Evolutionary conservation across 805 yeast species (phyloP), one percentile per base, ranked within the genome.

Genomic region (Wickerhamomyces mucosus): DNA sequence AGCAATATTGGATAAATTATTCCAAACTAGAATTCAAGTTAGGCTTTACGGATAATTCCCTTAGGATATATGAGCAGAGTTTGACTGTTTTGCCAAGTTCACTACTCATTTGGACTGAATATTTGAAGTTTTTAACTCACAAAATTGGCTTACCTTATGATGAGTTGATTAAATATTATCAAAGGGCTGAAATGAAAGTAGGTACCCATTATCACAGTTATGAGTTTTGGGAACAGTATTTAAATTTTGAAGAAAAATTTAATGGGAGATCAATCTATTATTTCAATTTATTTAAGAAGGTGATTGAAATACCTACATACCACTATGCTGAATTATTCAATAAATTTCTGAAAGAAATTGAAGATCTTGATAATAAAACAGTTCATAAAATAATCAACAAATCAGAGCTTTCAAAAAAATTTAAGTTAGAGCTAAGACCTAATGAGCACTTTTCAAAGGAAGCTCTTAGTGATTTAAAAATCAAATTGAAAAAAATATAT

Each of bases 1-100:
- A 66, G 38, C 69, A 67, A 27, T 71, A 71, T 42, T 76, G 82
- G 82, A 52, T 70, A n/a, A 58, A 65, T 23, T 72, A 56, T 46
- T 78, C 79, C 0, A 44, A 51, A 4, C 55, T 65, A 61, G 67
- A 65, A 40, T 67, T 61, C 40, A 53, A 50, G 20, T 45, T 70
- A 19, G 75, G 73, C 1, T 44, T 59, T 29, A 58, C 70, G 1
- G 53, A 51, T 0, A 34, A 38, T 3, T 63, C 72, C 3, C 48
- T 50, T 2, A 38, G 35, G 2, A 48, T 71, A 2, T 73, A 56
- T 39, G 38, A 53, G 19, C 40, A 54, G n/a, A 64, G 67, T 2
- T 45, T 77, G 21, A 36, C 39, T 3, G 40, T 55, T 14, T 36
- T 70, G 12, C 65, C 69, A 0, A 56, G 58, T 36, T 72, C 75